Evolutionary conservation across 306 rosid genomes (phyloP).

Genomic region (Argentina anserina): DNA sequence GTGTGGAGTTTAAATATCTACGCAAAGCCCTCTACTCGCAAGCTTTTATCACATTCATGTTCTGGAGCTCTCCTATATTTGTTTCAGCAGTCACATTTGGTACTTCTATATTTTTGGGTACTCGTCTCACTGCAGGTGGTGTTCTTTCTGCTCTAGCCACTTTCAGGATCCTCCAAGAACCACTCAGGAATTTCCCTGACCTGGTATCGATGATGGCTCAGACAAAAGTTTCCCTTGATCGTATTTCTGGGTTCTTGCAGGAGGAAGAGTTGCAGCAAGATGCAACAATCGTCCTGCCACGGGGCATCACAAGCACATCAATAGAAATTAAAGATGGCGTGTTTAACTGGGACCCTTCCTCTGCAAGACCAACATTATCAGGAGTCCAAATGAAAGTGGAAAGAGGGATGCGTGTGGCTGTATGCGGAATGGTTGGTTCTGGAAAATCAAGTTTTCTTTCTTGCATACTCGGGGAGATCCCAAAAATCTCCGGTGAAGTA

Average conservation of each 20-base stretch:
- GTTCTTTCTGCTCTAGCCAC: conserved; percentile 99
- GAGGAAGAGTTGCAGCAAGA: conserved; percentile 95
- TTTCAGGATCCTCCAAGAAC: conserved; percentile 99
- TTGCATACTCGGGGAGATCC: conserved; percentile 95
- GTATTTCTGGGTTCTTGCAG: conserved; percentile 77
- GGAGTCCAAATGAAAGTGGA: conserved; percentile 74
- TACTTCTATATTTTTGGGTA: conserved; percentile 80
- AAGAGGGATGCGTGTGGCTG: conserved; percentile 89
- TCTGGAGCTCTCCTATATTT: conserved; percentile 99
- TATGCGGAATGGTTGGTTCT: conserved; percentile 94
- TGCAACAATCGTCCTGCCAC: conserved; percentile 76
- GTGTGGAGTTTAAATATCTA: conserved; percentile 94
- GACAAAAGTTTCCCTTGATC: conserved; percentile 98
- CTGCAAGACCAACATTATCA: conserved; percentile 70
- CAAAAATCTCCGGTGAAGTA: conserved; percentile 90
- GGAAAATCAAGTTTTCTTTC: conserved; percentile 97
- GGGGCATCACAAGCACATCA: conserved; percentile 63
- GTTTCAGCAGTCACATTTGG: conserved; percentile 94
- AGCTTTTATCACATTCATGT: conserved; percentile 94
- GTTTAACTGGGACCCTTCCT: conserved; percentile 81
- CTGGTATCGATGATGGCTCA: conserved; percentile 99
- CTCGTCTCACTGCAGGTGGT: conserved; percentile 82
- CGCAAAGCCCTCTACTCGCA: conserved; percentile 92
- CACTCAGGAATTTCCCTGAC: conserved; percentile 95
- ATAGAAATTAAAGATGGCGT: conserved; percentile 72